phyloP scores from a whole-genome alignment of 371 early-diverging fungal genomes.

The Catenaria anguillulae region DNA sequence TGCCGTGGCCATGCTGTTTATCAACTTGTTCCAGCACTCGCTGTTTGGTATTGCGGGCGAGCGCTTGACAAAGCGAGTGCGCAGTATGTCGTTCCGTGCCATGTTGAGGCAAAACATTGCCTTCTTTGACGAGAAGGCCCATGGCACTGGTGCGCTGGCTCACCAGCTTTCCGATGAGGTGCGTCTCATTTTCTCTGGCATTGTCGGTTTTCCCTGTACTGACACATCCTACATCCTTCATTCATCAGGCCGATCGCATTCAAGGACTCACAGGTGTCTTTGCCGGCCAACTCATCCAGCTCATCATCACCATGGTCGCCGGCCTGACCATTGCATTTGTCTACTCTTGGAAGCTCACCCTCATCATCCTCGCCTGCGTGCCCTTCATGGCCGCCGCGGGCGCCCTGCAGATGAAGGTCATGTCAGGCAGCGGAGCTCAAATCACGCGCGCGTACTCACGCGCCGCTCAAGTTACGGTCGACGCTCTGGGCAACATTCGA shows the following conservation, averaged over 20 bases:
- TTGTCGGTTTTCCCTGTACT: too few relatives aligned
- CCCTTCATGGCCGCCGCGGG: conserved; percentile 34
- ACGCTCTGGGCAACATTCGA: conserved; percentile 72
- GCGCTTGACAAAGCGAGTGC: conserved; percentile 37
- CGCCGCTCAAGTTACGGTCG: conserved; percentile 58
- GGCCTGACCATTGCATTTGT: background rate
- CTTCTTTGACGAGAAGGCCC: conserved; percentile 68
- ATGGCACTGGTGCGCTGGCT: conserved; percentile 68
- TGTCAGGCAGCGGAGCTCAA: conserved; percentile 36
- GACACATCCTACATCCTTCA: too few relatives aligned
- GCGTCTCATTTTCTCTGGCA: too few relatives aligned
- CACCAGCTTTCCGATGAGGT: conserved; percentile 50
- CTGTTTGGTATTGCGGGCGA: conserved; percentile 28
- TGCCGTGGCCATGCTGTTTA: conserved; percentile 32
- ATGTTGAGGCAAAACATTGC: conserved; percentile 66
- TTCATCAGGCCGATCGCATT: background rate
- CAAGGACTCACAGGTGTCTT: background rate
- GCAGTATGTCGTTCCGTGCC: conserved; percentile 36
- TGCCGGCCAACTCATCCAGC: background rate
- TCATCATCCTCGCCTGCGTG: conserved; percentile 17
- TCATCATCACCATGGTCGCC: background rate
- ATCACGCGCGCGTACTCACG: conserved; percentile 50
- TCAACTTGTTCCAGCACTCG: conserved; percentile 26
- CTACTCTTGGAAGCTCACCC: background rate
- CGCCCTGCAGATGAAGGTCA: conserved; percentile 17